Base-by-base conservation (phyloP, 1,284 basidiomycete genomes). In the Anthracocystis panici-leucophaei region DNA sequence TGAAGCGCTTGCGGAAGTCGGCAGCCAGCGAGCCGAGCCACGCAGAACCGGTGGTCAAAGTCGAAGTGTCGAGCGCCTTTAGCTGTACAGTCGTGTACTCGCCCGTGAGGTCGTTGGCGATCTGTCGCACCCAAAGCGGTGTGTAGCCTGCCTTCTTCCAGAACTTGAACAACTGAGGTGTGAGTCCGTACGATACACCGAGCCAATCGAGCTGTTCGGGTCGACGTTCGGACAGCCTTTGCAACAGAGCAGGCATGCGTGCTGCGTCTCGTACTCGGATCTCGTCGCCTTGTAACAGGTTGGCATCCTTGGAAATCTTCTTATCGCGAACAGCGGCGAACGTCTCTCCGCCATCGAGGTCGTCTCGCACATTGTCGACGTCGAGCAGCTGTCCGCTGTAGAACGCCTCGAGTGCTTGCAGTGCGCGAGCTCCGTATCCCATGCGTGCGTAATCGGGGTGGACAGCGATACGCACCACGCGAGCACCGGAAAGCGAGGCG, bases 31-130 rank as follows among this genome's bases (percentile, higher is more conserved):
- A 95, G 18, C 89, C 88, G 29, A 99, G 85, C 95, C 97, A 99
- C 45, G 91, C 90, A 77, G 49, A 86, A 91, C 12, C 86, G 83
- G 63, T 86, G 80, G 66, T 86, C 87, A 68, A 69, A 20, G 60
- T 66, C 14, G 60, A 68, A 8, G 57, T 73, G 33, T 65, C 65
- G 14, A 82, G 59, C 21, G 78, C 73, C 61, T 92, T 91, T 65
- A 98, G 86, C 93, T 99, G 97, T 38, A 98, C 91, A 78, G 94
- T 95, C 0, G 94, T 93, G 85, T 97, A 93, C 86, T 99, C 97
- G 54, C 97, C 97, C 0, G 97, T 99, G 35, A 98, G 88, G 77
- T 97, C 94, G 85, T 95, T 97, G 75, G 92, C 89, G 23, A 94
- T 95, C 86, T 99, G 97, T 44, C 95, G 91, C 25, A 98, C 87